phyloP scores from a whole-genome alignment of 768 basidiomycete species.

The Termitomyces bulborhizus region DNA sequence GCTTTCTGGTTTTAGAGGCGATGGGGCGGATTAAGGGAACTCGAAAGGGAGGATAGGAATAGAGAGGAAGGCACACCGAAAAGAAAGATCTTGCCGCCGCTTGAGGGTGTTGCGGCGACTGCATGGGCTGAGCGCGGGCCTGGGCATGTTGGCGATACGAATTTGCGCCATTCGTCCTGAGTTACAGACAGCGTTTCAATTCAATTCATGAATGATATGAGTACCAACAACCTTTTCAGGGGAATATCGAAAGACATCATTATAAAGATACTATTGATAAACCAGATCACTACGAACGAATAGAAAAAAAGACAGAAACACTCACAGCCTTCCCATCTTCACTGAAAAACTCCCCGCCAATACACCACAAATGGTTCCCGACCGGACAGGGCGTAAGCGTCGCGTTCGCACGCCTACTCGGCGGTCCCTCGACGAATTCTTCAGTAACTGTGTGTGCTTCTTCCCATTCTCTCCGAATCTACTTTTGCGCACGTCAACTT shows the following conservation, averaged over 20 bases:
- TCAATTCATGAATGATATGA: too few species aligned
- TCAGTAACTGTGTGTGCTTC: conserved; percentile 77
- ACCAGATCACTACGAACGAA: too few species aligned
- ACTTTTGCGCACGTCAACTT: conserved; percentile 22
- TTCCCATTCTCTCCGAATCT: conserved; percentile 84
- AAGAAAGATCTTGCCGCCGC: conserved; percentile 83
- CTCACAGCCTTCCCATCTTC: conserved; percentile 77
- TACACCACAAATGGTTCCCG: conserved; percentile 77
- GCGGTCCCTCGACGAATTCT: conserved; percentile 78
- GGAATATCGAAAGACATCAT: conserved; percentile 81
- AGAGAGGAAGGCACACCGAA: conserved; percentile 45
- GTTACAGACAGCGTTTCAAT: too few species aligned
- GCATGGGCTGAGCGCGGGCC: conserved; percentile 88
- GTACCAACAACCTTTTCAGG: conserved; percentile 61
- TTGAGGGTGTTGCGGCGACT: conserved; percentile 62
- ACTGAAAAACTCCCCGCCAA: conserved; percentile 84
- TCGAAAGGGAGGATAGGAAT: too few species aligned
- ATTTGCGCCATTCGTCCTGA: conserved; percentile 82
- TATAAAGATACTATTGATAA: conserved; percentile 66
- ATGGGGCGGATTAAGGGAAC: too few species aligned
- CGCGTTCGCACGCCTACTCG: conserved; percentile 77
- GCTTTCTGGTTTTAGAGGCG: too few species aligned
- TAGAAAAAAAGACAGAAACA: background rate
- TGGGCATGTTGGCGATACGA: conserved; percentile 78
- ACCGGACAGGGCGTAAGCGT: conserved; percentile 75